Evolutionary conservation across 73 alveolate species (phyloP), one percentile per base, ranked within the genome.

Genomic region (Paramecium sonneborni): DNA sequence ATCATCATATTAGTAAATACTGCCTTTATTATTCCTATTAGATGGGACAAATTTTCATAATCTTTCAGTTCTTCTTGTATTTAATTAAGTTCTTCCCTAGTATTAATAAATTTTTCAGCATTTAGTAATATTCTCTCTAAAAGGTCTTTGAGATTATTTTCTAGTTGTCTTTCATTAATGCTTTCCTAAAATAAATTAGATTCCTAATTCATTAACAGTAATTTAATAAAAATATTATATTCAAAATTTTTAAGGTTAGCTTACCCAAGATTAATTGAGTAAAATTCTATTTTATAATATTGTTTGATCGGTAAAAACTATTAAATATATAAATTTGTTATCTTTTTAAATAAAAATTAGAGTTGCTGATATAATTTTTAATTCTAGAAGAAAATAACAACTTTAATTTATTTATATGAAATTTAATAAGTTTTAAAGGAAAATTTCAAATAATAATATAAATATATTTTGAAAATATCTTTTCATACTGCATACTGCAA

Each of bases 21-120:
- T 20, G 46, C 88, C 35, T 76, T 76, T 18, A 76, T 76, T 9
- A 76, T 76, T 24, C 88, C 88, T 34, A 76, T 57, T 26, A 76
- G 35, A 76, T 37, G 28, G 18, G 72, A 37, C 35, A 76, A 76
- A 76, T 39, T 76, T 39, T 76, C 88, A 76, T 76, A 76, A 76
- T 76, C 72, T 39, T 76, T 76, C 0, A 76, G 38, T 76, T 76
- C 57, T 20, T n/a, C 69, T 24, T 76, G 70, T 20, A 76, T 57
- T 18, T 76, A 18, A 76, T 76, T 76, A 32, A 76, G 38, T 24
- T 76, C 88, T 38, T 76, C 88, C 35, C 35, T 76, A 37, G 88
- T 76, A 32, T 76, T 70, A 24, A 76, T 76, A 14, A 32, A 76
- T 38, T 41, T 35, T 34, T 76, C 88, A 26, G 44, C 44, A 20